Evolutionary conservation across 108 stramenopile species (phyloP).

Genomic region (Nannochloropsis gaditana): DNA sequence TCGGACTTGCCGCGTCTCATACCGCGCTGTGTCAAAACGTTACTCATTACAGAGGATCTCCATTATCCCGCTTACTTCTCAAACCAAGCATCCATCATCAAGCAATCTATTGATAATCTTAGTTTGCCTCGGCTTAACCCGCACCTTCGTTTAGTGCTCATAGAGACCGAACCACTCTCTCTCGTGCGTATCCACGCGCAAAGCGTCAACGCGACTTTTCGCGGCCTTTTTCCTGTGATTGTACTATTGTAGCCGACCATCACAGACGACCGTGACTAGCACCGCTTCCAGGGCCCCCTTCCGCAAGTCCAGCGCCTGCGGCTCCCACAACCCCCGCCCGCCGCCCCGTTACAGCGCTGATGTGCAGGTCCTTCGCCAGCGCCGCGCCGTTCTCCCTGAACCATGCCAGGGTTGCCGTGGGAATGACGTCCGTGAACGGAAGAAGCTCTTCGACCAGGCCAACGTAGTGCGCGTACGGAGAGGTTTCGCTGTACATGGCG

Average conservation of each 20-base stretch:
- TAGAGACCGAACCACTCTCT: no score
- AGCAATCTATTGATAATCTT: no score
- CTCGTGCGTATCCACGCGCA: no score
- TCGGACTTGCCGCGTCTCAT: no score
- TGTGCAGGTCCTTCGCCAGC: conserved; percentile 1
- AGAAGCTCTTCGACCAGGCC: conserved; percentile 66
- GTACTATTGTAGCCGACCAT: neutral
- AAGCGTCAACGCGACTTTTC: no score
- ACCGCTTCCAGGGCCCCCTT: neutral
- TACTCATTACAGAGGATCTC: no score
- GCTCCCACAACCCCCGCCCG: neutral
- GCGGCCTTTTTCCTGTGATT: neutral
- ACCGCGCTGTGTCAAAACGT: no score
- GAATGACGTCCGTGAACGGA: conserved; percentile 86
- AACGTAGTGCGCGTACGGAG: conserved; percentile 50
- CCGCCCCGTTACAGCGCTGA: neutral
- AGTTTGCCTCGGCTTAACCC: no score
- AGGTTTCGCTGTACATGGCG: conserved; percentile 71
- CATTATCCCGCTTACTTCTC: no score
- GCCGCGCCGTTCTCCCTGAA: conserved; percentile 62
- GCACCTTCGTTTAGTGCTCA: no score
- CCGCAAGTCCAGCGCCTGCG: neutral
- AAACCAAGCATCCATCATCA: no score
- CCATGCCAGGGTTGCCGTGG: conserved; percentile 80
- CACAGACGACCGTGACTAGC: neutral